Evolutionary conservation across 208 protist genomes (phyloP), one percentile per base, ranked within the genome.

Genomic region (Phytomonas sp.): DNA sequence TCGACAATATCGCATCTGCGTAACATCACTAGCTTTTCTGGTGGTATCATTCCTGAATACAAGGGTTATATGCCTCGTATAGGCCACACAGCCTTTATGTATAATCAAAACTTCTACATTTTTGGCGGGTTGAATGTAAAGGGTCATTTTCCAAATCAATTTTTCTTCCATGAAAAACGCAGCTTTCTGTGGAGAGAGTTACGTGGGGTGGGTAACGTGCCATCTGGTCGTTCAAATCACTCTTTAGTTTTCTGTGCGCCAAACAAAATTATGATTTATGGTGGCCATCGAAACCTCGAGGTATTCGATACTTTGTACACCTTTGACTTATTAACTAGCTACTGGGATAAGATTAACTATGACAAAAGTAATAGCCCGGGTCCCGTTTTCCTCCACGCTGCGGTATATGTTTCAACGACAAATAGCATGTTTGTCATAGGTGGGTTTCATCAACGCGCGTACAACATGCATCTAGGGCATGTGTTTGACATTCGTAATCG

Each of bases 101-200:
- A 94, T 67, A 73, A 87, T 36, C 69, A 82, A 30, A 74, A 87
- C 68, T 66, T 94, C 19, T 93, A 91, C 68, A 73, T 96, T 61
- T 96, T 89, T 72, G 91, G 91, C 29, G 91, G 91, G 0, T 76
- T 83, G 63, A 90, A 86, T 40, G 72, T 66, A 12, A 92, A 87
- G 33, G 85, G 83, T 40, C 75, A 81, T 60, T 96, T 89, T 69
- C 79, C 68, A 37, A 88, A 71, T 59, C 72, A 83, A 45, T 72
- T 95, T 29, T 92, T 81, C 71, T 84, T 75, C 34, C 83, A 92
- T 56, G 78, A 84, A 63, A 93, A 92, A 74, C 85, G 83, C 59
- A 95, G 76, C n/a, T 67, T 93, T 29, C 77, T 88, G 29, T 96
- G 91, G 88, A 82, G 82, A 63, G 86, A 94, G 63, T 77, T 91